These are phyloP conservation scores for Rhipidocladum racemiflorum DNA, from an alignment of 176 grass and related monocot species.

Conservation along the genomic window DNA sequence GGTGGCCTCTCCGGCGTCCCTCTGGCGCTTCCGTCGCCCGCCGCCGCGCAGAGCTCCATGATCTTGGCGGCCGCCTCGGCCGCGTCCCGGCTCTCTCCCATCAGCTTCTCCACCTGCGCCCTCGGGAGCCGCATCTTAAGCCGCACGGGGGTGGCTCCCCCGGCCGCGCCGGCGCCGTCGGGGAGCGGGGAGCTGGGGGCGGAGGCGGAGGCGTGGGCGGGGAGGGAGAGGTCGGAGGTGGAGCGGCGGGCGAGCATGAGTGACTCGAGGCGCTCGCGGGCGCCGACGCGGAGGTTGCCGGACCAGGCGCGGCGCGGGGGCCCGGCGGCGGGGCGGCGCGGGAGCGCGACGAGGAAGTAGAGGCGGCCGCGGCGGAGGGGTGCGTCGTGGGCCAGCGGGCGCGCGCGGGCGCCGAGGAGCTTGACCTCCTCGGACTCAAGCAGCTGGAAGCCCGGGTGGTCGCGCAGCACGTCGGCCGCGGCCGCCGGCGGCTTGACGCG, in stretches of 20 bases:
- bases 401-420: constrained; percentile 55
- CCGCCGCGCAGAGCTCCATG: constrained; percentile 54
- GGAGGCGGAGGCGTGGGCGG: constrained; percentile 28
- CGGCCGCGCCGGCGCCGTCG: neutral
- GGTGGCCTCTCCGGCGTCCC: constrained; percentile 43
- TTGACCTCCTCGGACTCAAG: constrained; percentile 78
- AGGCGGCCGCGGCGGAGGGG: constrained; percentile 49
- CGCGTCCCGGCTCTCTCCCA: constrained; percentile 59
- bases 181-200: constrained; percentile 34
- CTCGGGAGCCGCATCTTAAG: constrained; percentile 64
- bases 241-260: constrained; percentile 78
- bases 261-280: constrained; percentile 77
- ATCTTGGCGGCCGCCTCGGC: constrained; percentile 65
- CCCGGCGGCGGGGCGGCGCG: constrained; percentile 23
- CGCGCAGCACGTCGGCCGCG: constrained; percentile 56
- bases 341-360: constrained; percentile 88
- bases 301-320: constrained; percentile 64
- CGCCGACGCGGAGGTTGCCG: constrained; percentile 59
- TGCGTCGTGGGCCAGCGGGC: constrained; percentile 47
- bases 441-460: constrained; percentile 64
- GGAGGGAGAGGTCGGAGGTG: constrained; percentile 69
- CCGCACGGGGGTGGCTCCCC: constrained; percentile 33
- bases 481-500: constrained; percentile 62
- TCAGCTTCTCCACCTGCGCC: constrained; percentile 68
- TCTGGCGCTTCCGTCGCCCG: constrained; percentile 28